These are phyloP conservation scores for Nasturtium officinale DNA, from an alignment of 345 rosid genomes.

Conservation along the genomic window DNA sequence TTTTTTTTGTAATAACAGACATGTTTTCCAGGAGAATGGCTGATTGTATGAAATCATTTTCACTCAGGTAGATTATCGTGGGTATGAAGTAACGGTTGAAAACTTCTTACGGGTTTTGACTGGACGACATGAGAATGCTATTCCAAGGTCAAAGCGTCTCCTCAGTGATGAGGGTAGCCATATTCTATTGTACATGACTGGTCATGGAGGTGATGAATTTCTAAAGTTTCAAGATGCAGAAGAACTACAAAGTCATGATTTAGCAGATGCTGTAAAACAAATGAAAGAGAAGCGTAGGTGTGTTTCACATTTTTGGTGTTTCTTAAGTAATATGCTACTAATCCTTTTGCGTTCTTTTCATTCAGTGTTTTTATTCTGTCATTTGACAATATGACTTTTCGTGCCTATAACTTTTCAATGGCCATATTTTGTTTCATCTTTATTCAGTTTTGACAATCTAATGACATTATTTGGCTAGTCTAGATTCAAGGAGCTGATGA, in stretches of 20 bases:
- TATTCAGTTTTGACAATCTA: conserved; percentile 22
- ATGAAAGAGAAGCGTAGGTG: conserved; percentile 97
- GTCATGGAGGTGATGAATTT: conserved; percentile 98
- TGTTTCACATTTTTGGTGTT: conserved; percentile 25
- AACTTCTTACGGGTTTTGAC: conserved; percentile 89
- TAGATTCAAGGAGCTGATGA: conserved; percentile 95
- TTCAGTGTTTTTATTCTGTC: background rate
- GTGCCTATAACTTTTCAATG: conserved; percentile 7
- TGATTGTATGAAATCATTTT: conserved; percentile 43
- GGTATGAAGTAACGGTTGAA: conserved; percentile 96
- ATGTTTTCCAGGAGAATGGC: background rate
- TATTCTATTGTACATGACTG: conserved; percentile 96
- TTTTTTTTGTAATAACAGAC: too few species aligned
- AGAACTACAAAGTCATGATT: conserved; percentile 98
- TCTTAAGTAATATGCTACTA: conserved; percentile 6
- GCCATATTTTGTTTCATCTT: conserved; percentile 8
- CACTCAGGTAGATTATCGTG: conserved; percentile 92
- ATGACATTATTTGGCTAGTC: conserved; percentile 37
- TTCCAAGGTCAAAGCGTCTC: conserved; percentile 98
- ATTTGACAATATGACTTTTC: background rate
- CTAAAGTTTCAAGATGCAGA: conserved; percentile 95
- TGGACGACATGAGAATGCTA: conserved; percentile 87
- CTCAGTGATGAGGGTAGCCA: conserved; percentile 99
- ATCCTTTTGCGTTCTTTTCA: background rate
- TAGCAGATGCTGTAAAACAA: conserved; percentile 99